Evolutionary conservation across 257 asterid species (phyloP).

Genomic region (Salvia rosmarinus): DNA sequence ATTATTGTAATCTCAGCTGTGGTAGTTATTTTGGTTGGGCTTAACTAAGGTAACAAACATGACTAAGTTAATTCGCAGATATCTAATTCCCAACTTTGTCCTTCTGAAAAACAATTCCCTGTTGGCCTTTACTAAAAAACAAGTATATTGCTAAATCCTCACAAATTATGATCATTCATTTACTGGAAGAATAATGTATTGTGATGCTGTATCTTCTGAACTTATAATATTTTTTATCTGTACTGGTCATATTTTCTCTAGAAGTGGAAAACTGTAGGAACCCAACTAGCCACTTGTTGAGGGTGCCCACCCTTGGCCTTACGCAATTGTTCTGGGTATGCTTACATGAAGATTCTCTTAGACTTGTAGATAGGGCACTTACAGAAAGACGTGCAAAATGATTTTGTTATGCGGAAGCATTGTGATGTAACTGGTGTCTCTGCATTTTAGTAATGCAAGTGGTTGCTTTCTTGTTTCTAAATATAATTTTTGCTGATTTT

Average conservation of each 20-base stretch:
- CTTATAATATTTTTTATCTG: too few relatives aligned
- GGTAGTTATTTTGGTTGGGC: not conserved
- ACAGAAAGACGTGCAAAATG: not conserved
- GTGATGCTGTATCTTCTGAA: conserved; percentile 4
- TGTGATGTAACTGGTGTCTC: conserved; percentile 14
- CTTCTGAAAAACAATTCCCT: too few relatives aligned
- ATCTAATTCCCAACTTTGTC: not conserved
- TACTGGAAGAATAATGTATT: not conserved
- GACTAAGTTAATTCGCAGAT: not conserved
- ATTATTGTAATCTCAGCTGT: not conserved
- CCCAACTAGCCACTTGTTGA: not conserved
- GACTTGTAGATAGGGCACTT: not conserved
- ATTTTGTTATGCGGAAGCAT: not conserved
- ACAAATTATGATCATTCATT: not conserved
- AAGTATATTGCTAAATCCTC: too few relatives aligned
- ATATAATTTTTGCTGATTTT: conserved; percentile 16
- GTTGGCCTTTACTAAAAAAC: too few relatives aligned
- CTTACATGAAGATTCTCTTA: not conserved
- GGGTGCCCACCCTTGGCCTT: conserved; percentile 14
- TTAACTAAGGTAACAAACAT: not conserved
- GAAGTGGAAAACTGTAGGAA: not conserved
- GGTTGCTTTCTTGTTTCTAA: too few relatives aligned
- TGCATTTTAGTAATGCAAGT: not conserved
- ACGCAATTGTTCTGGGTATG: not conserved
- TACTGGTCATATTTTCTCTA: too few relatives aligned